Percentiles rank a stretch among this genome's conserved stretches.
Evolutionary conservation across 805 yeast genomes (phyloP).

Genomic region (Candida golubevii): DNA sequence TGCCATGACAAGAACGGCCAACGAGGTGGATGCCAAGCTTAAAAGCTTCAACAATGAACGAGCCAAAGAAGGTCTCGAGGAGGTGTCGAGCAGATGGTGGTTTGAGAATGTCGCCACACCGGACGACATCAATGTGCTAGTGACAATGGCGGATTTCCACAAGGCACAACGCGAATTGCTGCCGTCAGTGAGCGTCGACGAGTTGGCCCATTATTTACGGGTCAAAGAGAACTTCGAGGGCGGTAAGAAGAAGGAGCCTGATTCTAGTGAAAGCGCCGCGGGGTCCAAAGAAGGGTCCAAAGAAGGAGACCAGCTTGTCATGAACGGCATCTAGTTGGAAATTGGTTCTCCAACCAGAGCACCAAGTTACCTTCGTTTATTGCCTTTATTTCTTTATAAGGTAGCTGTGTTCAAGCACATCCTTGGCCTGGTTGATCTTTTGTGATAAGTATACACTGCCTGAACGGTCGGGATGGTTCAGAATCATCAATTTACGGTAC

Average conservation of each 20-base stretch:
- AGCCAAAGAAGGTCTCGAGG: conserved; percentile 29
- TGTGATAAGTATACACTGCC: conserved; percentile 40
- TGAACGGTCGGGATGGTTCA: conserved; percentile 40
- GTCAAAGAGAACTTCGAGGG: conserved; percentile 86
- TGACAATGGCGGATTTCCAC: conserved; percentile 67
- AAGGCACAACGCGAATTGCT: conserved; percentile 67
- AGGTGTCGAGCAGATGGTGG: conserved; percentile 78
- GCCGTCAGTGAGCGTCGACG: conserved; percentile 87
- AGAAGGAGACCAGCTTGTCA: neutral
- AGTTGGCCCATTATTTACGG: conserved; percentile 71
- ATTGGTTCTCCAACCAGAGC: too few species aligned
- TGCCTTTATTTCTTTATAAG: conserved; percentile 21
- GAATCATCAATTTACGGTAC: conserved; percentile 36
- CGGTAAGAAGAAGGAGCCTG: conserved; percentile 35
- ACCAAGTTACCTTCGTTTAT: too few species aligned
- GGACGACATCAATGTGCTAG: conserved; percentile 65
- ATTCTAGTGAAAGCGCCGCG: neutral
- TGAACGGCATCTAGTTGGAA: neutral
- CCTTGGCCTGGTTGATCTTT: conserved; percentile 42
- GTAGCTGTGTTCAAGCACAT: conserved; percentile 37
- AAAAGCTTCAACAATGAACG: conserved; percentile 41
- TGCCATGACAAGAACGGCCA: conserved; percentile 91
- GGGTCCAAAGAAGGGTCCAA: neutral
- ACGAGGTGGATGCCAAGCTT: conserved; percentile 65
- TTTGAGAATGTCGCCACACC: conserved; percentile 73